phyloP scores from a whole-genome alignment of 2,329 filamentous ascomycete species.

The Verruconis gallopava region DNA sequence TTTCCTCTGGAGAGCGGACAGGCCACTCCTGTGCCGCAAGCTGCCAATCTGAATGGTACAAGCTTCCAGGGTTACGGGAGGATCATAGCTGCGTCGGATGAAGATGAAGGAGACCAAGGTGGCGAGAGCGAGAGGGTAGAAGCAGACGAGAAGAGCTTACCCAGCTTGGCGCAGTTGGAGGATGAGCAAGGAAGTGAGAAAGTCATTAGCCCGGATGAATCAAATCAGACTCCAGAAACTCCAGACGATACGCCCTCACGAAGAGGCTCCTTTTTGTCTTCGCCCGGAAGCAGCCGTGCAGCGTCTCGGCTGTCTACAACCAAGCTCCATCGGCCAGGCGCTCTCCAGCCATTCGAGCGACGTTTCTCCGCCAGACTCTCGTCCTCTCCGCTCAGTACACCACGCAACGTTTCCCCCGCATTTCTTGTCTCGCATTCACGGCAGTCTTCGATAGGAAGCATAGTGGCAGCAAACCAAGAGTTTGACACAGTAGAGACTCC shows the following conservation, averaged over 20 bases:
- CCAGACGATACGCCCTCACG: conserved; percentile 72
- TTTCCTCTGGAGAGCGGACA: conserved; percentile 3
- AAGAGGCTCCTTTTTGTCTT: conserved; percentile 41
- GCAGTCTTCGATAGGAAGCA: conserved; percentile 65
- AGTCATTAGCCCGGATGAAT: conserved; percentile 53
- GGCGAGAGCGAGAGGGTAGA: conserved; percentile 7
- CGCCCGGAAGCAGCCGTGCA: conserved; percentile 62
- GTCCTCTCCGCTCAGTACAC: conserved; percentile 45
- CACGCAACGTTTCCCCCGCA: conserved; percentile 63
- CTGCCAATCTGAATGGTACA: conserved; percentile 17
- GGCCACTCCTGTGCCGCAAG: conserved; percentile 3
- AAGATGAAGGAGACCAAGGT: conserved; percentile 13
- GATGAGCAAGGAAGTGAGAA: conserved; percentile 18
- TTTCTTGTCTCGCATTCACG: conserved; percentile 67
- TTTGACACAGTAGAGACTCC: conserved; percentile 51
- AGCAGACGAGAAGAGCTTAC: conserved; percentile 15
- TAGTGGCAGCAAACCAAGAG: conserved; percentile 43
- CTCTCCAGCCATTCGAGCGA: conserved; percentile 85
- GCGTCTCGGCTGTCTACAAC: conserved; percentile 56
- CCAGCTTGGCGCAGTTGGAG: conserved; percentile 8
- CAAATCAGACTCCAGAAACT: conserved; percentile 43
- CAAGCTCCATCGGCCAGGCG: conserved; percentile 61
- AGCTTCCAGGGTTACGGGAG: conserved; percentile 21
- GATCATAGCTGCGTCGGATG: conserved; percentile 15
- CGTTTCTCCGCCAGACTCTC: conserved; percentile 83